Conservation (phyloP, 768 basidiomycete genomes). For the Suillus bovinus region DNA sequence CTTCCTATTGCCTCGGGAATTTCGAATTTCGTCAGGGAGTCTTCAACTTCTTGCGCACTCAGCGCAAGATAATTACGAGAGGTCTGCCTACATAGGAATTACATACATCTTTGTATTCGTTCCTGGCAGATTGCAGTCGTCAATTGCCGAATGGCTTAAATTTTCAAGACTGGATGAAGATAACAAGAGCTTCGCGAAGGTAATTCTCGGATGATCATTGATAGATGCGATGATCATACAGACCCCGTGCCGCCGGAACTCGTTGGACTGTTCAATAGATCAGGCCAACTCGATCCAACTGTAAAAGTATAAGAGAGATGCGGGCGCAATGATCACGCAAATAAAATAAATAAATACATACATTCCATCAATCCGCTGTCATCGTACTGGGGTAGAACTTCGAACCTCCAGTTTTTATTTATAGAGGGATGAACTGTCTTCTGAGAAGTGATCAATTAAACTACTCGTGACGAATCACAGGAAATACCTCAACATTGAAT, state of each 20-base stretch:
- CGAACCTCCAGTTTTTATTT: not conserved
- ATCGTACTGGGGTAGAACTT: not conserved
- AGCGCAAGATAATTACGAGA: not conserved
- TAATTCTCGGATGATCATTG: not conserved
- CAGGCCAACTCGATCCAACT: not conserved
- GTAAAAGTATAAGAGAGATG: not conserved
- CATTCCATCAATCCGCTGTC: not conserved
- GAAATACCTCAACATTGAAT: not conserved
- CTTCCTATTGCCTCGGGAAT: constrained; percentile 4
- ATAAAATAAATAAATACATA: no score
- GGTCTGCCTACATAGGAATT: not conserved
- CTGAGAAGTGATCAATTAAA: not conserved
- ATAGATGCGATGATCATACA: not conserved
- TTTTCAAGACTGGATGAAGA: not conserved
- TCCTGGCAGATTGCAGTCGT: not conserved
- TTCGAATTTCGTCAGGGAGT: not conserved
- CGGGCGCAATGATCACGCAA: no score
- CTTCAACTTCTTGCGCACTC: not conserved
- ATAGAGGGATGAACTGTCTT: not conserved
- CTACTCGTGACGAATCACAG: not conserved
- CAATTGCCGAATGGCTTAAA: not conserved
- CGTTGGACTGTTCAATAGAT: not conserved
- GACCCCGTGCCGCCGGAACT: not conserved
- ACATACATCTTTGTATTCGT: not conserved
- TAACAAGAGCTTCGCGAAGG: not conserved